phyloP scores from a whole-genome alignment of 306 rosid genomes.

The Vachellia collinsii region DNA sequence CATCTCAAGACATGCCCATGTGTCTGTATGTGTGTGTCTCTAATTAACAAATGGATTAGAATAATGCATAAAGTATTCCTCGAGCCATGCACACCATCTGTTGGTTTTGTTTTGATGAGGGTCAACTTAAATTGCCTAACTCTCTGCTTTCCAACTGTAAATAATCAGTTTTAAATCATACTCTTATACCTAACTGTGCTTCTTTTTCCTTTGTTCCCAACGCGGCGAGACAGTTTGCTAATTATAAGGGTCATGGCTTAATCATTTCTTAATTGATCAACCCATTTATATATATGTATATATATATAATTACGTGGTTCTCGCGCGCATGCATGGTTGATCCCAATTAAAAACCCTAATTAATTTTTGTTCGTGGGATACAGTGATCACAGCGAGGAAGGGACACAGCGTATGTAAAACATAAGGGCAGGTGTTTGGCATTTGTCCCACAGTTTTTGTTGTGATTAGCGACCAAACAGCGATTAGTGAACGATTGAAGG shows the following conservation, averaged over 20 bases:
- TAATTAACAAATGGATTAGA: slow-evolving; percentile 35
- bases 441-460: slow-evolving; percentile 52
- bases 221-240: slow-evolving; percentile 40
- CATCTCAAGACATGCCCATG: slow-evolving; percentile 21
- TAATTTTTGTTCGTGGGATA: no score
- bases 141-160: slow-evolving; percentile 49
- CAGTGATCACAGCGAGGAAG: no score
- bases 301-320: no score
- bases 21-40: background rate
- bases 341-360: no score
- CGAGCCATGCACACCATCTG: slow-evolving; percentile 54
- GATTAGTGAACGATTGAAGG: slow-evolving; percentile 36
- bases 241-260: no score
- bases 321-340: no score
- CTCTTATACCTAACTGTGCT: slow-evolving; percentile 34
- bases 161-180: slow-evolving; percentile 37
- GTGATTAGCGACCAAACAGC: slow-evolving; percentile 44
- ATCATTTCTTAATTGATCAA: no score
- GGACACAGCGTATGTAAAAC: background rate
- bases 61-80: slow-evolving; percentile 46
- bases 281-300: background rate
- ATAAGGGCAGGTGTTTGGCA: background rate
- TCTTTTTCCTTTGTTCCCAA: slow-evolving; percentile 38
- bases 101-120: slow-evolving; percentile 10
- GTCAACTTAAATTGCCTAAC: slow-evolving; percentile 37